A percentile compares a stretch with the other conserved stretches of the same genome.
phyloP scores from a whole-genome alignment of 2,329 filamentous ascomycete genomes.

The Diaporthe destruens region DNA sequence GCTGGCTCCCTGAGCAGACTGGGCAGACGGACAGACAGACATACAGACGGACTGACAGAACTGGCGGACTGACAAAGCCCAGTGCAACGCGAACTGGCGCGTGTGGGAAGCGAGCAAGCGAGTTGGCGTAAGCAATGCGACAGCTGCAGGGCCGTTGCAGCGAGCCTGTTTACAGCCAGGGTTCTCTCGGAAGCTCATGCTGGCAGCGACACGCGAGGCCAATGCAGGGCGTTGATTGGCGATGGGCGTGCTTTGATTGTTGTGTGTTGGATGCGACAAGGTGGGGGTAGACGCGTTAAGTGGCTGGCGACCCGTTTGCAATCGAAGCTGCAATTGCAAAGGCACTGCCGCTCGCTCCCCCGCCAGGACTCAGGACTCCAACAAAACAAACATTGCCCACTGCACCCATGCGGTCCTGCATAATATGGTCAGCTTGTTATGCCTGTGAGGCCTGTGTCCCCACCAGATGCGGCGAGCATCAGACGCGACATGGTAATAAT shows the following conservation, averaged over 20 bases:
- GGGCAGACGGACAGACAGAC: not conserved
- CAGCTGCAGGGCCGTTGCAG: conserved; percentile 6
- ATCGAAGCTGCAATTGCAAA: not conserved
- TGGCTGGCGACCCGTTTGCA: conserved; percentile 26
- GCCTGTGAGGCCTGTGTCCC: not conserved
- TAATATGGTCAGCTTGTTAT: conserved; percentile 4
- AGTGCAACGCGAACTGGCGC: conserved; percentile 36
- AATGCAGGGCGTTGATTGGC: conserved; percentile 18
- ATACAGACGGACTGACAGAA: not conserved
- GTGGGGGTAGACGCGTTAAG: conserved; percentile 32
- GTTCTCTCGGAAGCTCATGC: conserved; percentile 5
- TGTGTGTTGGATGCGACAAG: conserved; percentile 25
- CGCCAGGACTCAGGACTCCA: not conserved
- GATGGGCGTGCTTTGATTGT: not conserved
- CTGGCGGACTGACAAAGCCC: too few species aligned
- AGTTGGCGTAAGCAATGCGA: not conserved
- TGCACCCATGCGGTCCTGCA: conserved; percentile 17
- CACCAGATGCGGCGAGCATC: conserved; percentile 7
- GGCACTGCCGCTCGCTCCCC: conserved; percentile 2
- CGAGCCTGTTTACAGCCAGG: conserved; percentile 24
- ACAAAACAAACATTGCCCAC: conserved; percentile 41
- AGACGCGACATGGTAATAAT: conserved; percentile 39
- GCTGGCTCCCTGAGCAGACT: not conserved
- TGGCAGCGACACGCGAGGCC: conserved; percentile 12
- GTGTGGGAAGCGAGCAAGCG: not conserved